Evolutionary conservation across 805 yeast species (phyloP).

Genomic region (Suhomyces sp.): DNA sequence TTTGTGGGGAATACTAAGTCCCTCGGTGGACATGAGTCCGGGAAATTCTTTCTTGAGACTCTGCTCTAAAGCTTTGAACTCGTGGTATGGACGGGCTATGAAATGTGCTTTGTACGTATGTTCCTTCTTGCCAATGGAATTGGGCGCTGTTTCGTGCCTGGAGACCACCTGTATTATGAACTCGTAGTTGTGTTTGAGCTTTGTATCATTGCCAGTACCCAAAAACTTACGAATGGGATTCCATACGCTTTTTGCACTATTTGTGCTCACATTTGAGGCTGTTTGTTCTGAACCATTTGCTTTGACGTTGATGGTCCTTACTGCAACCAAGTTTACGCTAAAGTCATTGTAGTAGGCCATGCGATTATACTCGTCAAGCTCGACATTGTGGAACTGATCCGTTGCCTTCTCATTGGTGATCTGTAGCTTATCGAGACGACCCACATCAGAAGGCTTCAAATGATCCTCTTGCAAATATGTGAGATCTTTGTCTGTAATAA

Average conservation of each 20-base stretch:
- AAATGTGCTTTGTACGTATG: conserved; percentile 32
- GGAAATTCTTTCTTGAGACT: conserved; percentile 59
- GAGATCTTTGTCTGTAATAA: conserved; percentile 59
- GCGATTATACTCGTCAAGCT: conserved; percentile 17
- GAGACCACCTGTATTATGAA: conserved; percentile 50
- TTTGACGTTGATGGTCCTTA: conserved; percentile 27
- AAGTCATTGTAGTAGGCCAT: conserved; percentile 52
- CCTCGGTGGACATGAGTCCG: conserved; percentile 51
- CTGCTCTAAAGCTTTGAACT: conserved; percentile 59
- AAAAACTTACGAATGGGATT: conserved; percentile 11
- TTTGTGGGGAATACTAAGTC: conserved; percentile 59
- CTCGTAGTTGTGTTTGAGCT: conserved; percentile 30
- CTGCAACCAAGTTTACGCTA: conserved; percentile 68
- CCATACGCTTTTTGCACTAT: conserved; percentile 12
- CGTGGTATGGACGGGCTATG: conserved; percentile 62
- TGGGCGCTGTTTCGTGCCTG: conserved; percentile 14
- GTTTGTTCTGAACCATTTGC: not conserved
- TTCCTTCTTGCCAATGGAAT: not conserved
- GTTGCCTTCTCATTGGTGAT: not conserved
- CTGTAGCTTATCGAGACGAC: conserved; percentile 31
- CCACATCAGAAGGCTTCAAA: conserved; percentile 35
- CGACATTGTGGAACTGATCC: not conserved
- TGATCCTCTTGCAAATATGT: conserved; percentile 39
- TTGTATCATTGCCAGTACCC: not conserved
- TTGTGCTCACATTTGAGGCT: not conserved